These are phyloP conservation scores for Torulaspora maleeae DNA, from an alignment of 805 yeast species.

Conservation along the genomic window DNA sequence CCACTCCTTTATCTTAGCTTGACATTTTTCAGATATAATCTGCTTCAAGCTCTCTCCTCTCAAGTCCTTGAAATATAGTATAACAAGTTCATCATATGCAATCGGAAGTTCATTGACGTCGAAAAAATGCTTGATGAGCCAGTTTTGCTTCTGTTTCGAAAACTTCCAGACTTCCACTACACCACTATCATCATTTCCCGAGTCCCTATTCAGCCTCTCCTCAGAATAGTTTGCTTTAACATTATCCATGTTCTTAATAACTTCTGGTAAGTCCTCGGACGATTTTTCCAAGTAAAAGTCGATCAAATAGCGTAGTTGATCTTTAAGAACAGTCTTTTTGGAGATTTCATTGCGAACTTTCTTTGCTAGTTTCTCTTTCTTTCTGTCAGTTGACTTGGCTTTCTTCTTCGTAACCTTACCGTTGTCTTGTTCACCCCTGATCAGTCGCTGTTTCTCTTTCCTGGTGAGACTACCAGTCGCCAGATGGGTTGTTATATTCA, in stretches of 20 bases:
- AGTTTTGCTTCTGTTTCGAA: constrained; percentile 36
- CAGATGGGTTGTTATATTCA: constrained; percentile 36
- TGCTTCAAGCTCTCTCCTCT: constrained; percentile 15
- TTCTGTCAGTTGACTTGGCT: constrained; percentile 10
- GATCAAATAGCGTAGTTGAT: constrained; percentile 34
- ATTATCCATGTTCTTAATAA: constrained; percentile 19
- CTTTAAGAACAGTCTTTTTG: constrained; percentile 26
- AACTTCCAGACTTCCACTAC: constrained; percentile 36
- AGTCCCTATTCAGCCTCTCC: constrained; percentile 6
- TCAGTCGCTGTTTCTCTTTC: constrained; percentile 31
- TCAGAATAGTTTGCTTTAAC: constrained; percentile 22
- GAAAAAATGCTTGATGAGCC: constrained; percentile 35
- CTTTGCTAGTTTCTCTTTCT: constrained; percentile 29
- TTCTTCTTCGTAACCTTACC: constrained; percentile 21
- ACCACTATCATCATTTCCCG: constrained; percentile 11
- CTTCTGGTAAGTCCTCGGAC: constrained; percentile 25
- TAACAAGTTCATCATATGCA: constrained; percentile 27
- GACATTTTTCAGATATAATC: constrained; percentile 23
- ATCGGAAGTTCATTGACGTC: constrained; percentile 27
- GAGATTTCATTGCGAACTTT: constrained; percentile 24
- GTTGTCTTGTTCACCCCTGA: constrained; percentile 22
- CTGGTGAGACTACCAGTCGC: constrained; percentile 33
- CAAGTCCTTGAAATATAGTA: constrained; percentile 26
- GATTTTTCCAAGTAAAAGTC: constrained; percentile 31
- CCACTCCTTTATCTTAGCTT: constrained; percentile 22